phyloP scores from a whole-genome alignment of 2,329 filamentous ascomycete species.

The Botrytis hyacinthi region DNA sequence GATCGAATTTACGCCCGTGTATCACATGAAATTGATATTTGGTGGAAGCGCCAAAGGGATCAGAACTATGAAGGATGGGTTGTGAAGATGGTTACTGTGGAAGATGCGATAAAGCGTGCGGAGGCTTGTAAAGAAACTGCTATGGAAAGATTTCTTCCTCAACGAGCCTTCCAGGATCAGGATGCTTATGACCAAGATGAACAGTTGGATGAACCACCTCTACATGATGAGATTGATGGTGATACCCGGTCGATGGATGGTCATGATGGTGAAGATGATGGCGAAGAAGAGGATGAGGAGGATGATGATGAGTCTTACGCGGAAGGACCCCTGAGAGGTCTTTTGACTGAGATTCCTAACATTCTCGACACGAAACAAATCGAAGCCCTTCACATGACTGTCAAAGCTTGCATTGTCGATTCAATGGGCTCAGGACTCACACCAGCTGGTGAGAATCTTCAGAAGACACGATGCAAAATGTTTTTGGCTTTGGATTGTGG shows the following conservation, averaged over 20 bases:
- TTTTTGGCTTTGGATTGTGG: conserved; percentile 87
- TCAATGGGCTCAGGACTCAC: conserved; percentile 69
- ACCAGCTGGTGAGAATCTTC: conserved; percentile 72
- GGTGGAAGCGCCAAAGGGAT: conserved; percentile 62
- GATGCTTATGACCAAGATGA: conserved; percentile 51
- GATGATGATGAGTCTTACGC: conserved; percentile 78
- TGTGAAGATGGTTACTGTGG: conserved; percentile 58
- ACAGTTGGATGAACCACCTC: conserved; percentile 45
- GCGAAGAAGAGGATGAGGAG: conserved; percentile 64
- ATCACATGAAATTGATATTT: conserved; percentile 62
- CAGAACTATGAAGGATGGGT: conserved; percentile 60
- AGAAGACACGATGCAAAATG: conserved; percentile 86
- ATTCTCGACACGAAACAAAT: conserved; percentile 94
- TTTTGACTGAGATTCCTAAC: conserved; percentile 90
- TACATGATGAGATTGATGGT: conserved; percentile 52
- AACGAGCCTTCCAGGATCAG: conserved; percentile 31
- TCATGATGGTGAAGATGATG: conserved; percentile 51
- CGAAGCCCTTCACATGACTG: conserved; percentile 93
- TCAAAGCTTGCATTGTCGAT: conserved; percentile 91
- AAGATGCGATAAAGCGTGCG: conserved; percentile 56
- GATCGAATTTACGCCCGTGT: conserved; percentile 59
- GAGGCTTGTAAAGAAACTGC: conserved; percentile 59
- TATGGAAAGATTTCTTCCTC: conserved; percentile 48
- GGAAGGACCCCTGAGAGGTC: conserved; percentile 74
- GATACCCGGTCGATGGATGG: conserved; percentile 43